Conservation (phyloP, 1,139 yeast genomes). For the Hansenula sp. region DNA sequence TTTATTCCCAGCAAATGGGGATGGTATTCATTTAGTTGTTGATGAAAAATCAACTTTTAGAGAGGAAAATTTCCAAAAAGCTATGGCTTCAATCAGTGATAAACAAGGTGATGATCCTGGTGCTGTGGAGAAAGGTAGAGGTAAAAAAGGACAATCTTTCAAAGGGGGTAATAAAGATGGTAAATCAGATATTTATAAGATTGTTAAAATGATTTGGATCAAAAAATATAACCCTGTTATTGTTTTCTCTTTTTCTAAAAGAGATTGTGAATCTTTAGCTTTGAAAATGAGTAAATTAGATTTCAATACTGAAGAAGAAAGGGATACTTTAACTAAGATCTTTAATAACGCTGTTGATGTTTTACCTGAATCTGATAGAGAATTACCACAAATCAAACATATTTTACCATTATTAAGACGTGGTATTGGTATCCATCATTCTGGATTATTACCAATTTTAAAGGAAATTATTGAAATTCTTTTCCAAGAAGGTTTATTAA, state of each 20-base stretch:
- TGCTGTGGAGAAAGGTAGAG: slow-evolving; percentile 50
- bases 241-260: slow-evolving; percentile 92
- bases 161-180: slow-evolving; percentile 87
- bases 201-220: slow-evolving; percentile 96
- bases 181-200: slow-evolving; percentile 90
- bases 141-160: slow-evolving; percentile 79
- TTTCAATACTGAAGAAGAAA: slow-evolving; percentile 88
- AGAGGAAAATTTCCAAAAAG: slow-evolving; percentile 97
- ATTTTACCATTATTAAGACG: slow-evolving; percentile 82
- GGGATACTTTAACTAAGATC: slow-evolving; percentile 83
- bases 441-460: slow-evolving; percentile 90
- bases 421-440: slow-evolving; percentile 98
- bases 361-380: slow-evolving; percentile 86
- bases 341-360: slow-evolving; percentile 85
- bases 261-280: slow-evolving; percentile 94
- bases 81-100: slow-evolving; percentile 91
- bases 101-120: slow-evolving; percentile 81
- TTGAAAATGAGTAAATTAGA: slow-evolving; percentile 92
- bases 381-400: slow-evolving; percentile 90
- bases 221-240: slow-evolving; percentile 96
- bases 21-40: slow-evolving; percentile 94
- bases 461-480: slow-evolving; percentile 96
- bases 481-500: slow-evolving; percentile 93
- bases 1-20: slow-evolving; percentile 95
- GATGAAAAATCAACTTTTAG: slow-evolving; percentile 96